phyloP scores from a whole-genome alignment of 768 basidiomycete genomes.

The Royoungia palumana region DNA sequence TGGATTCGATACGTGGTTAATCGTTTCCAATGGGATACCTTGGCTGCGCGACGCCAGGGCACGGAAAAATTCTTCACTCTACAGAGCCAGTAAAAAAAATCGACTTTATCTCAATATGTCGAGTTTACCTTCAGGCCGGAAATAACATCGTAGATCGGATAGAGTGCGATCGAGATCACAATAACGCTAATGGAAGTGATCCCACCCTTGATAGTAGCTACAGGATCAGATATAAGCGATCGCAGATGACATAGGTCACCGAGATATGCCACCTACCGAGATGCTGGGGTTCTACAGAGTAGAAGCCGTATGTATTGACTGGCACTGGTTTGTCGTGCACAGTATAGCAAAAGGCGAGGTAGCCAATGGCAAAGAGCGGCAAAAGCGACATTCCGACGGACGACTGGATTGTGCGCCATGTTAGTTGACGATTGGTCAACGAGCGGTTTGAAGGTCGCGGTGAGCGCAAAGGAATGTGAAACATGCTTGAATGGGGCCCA shows the following conservation, averaged over 20 bases:
- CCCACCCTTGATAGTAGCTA: slow-evolving; percentile 27
- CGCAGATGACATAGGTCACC: neutral
- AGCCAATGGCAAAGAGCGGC: slow-evolving; percentile 26
- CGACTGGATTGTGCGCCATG: slow-evolving; percentile 10
- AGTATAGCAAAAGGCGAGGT: slow-evolving; percentile 28
- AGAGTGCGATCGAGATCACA: slow-evolving; percentile 27
- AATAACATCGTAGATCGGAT: slow-evolving; percentile 18
- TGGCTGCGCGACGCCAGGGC: slow-evolving; percentile 6
- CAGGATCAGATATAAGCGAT: neutral
- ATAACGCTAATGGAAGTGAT: slow-evolving; percentile 29
- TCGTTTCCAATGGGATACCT: slow-evolving; percentile 22
- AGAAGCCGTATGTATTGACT: slow-evolving; percentile 23
- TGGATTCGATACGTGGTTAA: slow-evolving; percentile 24
- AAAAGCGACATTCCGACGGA: slow-evolving; percentile 19
- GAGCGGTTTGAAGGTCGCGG: neutral
- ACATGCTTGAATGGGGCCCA: slow-evolving; percentile 1
- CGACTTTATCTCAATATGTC: neutral
- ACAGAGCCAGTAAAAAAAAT: neutral
- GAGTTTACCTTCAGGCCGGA: slow-evolving; percentile 16
- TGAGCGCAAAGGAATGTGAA: slow-evolving; percentile 6
- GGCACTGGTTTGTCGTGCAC: slow-evolving; percentile 23
- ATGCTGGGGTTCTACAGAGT: slow-evolving; percentile 16
- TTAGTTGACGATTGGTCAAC: neutral
- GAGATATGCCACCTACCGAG: slow-evolving; percentile 11
- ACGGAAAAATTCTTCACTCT: slow-evolving; percentile 32